Base-by-base conservation (phyloP, 108 stramenopile species). In the Skeletonema potamos region DNA sequence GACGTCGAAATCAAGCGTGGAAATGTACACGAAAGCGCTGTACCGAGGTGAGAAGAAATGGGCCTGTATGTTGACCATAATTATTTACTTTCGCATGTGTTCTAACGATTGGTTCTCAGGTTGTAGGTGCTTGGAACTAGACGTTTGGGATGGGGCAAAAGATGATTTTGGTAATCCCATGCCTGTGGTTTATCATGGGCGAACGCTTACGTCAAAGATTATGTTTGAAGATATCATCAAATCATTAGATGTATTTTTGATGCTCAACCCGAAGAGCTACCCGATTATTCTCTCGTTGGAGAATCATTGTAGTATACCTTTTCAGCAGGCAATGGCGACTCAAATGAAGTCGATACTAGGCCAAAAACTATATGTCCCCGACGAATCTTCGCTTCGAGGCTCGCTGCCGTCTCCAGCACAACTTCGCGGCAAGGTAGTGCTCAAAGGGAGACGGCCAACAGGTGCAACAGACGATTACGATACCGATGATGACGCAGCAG, bases 241-340 rank as follows among this genome's bases (percentile, higher is more conserved):
- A 33, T 85, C 88, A 22, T 86, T 97, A 27, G 64, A 84, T 4
- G 81, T 73, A 32, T 95, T 89, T 60, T 68, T 94, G 4, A 36
- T 72, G 37, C 62, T 69, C 3, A 71, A 90, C 62, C 85, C 85
- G 11, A 54, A 83, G 12, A 79, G 91, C 1, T 94, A 85, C 62
- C 98, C 99, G 27, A 85, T 99, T 54, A 97, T 99, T 68, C 70
- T 99, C 48, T 92, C 89, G 12, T 54, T 99, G 54, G 99, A 99
- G 76, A 98, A 98, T 82, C 99, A 99, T 80, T 99, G 99, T 72
- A 83, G 82, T 51, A 70, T 89, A 48, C 75, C 86, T 8, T 93
- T 82, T 73, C 99, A 99, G 81, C 34, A 75, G 76, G 77, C 69
- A 24, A 97, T 97, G 89, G 97, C 96, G 9, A 36, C 70, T n/a